Percentiles rank a stretch among this genome's conserved stretches.
Evolutionary conservation across 1,284 basidiomycete genomes (phyloP).

Genomic region (Flammula alnicola): DNA sequence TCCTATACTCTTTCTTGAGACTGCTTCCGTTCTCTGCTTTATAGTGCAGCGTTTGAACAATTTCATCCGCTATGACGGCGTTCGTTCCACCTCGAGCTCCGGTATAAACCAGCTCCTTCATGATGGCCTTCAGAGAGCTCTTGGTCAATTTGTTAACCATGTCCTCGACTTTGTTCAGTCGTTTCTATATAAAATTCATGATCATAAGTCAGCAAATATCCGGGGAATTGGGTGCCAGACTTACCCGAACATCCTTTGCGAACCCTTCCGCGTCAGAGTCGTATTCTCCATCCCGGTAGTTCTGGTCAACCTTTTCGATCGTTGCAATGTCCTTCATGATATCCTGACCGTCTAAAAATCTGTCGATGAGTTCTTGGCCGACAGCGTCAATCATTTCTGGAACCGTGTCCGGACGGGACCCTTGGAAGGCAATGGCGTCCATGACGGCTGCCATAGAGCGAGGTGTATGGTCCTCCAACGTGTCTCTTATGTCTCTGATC

Average conservation of each 20-base stretch:
- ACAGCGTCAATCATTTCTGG: not conserved
- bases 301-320: conserved; percentile 4
- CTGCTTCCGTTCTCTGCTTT: not conserved
- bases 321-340: not conserved
- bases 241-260: not conserved
- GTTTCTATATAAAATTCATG: not conserved
- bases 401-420: not conserved
- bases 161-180: not conserved
- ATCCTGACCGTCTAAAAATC: not conserved
- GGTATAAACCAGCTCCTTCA: not conserved
- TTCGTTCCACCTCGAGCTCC: conserved; percentile 4
- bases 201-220: not conserved
- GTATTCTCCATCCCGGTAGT: conserved; percentile 5
- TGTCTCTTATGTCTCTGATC: not conserved
- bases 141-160: conserved; percentile 2
- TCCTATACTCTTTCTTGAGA: conserved; percentile 1
- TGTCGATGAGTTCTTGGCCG: not conserved
- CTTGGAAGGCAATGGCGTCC: not conserved
- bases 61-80: not conserved
- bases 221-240: not conserved
- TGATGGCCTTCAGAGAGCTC: not conserved
- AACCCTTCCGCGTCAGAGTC: conserved; percentile 5
- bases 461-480: not conserved
- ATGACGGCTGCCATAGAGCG: conserved; percentile 5
- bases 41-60: not conserved